A percentile compares a stretch with the other conserved stretches of the same genome.
Evolutionary conservation across 257 asterid genomes (phyloP).

Genomic region (Fraxinus cuspidata): DNA sequence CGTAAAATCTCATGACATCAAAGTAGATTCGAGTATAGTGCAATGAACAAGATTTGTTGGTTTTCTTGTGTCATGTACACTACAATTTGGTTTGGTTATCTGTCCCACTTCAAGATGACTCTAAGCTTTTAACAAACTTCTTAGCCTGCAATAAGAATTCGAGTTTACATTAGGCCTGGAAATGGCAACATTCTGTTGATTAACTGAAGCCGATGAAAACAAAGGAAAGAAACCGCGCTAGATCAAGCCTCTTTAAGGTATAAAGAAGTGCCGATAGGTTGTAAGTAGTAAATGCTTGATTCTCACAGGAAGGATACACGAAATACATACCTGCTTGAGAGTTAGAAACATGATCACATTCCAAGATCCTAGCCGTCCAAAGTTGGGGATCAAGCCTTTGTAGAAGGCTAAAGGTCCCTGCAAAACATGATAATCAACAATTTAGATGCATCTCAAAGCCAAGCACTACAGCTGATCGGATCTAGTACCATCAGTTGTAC

Average conservation of each 20-base stretch:
- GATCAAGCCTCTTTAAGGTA: too few relatives aligned
- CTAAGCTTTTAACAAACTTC: slow-evolving; percentile 58
- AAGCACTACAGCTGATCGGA: too few relatives aligned
- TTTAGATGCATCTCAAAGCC: too few relatives aligned
- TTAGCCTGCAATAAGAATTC: slow-evolving; percentile 57
- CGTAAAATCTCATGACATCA: slow-evolving; percentile 12
- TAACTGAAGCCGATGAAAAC: too few relatives aligned
- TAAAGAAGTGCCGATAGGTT: too few relatives aligned
- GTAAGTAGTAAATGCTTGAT: background rate
- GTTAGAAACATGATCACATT: slow-evolving; percentile 91
- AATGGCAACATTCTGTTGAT: background rate
- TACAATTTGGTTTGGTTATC: slow-evolving; percentile 6
- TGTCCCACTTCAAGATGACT: slow-evolving; percentile 46
- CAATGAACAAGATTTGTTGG: background rate
- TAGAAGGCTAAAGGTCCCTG: slow-evolving; percentile 97
- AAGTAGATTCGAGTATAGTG: background rate
- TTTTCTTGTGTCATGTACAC: background rate
- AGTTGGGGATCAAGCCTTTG: slow-evolving; percentile 91
- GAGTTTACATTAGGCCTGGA: background rate
- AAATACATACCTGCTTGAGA: slow-evolving; percentile 70
- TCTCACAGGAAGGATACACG: background rate
- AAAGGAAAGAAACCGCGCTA: too few relatives aligned
- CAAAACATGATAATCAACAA: slow-evolving; percentile 20
- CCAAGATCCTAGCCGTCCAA: slow-evolving; percentile 95
- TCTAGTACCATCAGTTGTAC: too few relatives aligned